A percentile compares a stretch with the other conserved stretches of the same genome.
Conservation (phyloP, 2,329 filamentous ascomycete species). For the Eutypella sp. region DNA sequence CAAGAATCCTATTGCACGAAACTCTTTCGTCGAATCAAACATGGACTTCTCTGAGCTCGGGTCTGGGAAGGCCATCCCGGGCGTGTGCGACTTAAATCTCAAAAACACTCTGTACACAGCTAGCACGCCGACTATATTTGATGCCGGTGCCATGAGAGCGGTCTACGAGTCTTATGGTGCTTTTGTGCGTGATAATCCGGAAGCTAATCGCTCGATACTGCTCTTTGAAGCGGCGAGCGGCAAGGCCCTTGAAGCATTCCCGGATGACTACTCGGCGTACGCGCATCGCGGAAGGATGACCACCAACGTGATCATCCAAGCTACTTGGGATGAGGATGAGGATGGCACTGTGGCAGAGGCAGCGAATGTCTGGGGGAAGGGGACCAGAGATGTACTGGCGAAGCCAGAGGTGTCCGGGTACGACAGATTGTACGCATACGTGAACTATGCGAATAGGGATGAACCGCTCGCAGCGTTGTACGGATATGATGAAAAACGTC, state of each 20-base stretch:
- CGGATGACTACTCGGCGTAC: constrained; percentile 1
- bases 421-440: constrained; percentile 33
- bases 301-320: neutral
- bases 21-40: no score
- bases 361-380: neutral
- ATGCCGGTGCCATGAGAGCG: no score
- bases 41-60: no score
- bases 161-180: no score
- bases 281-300: neutral
- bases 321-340: neutral
- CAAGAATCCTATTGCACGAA: no score
- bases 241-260: neutral
- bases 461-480: constrained; percentile 40
- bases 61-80: no score
- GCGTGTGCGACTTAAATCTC: no score
- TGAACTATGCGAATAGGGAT: constrained; percentile 49
- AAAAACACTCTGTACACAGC: no score
- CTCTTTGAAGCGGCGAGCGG: neutral
- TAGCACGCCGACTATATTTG: no score
- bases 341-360: constrained; percentile 1
- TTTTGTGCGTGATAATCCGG: no score
- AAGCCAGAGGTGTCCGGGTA: constrained; percentile 24
- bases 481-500: constrained; percentile 44
- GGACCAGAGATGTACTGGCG: neutral
- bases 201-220: neutral